phyloP scores from a whole-genome alignment of 192 early-diverging fungal species.

The Backusella luteola region DNA sequence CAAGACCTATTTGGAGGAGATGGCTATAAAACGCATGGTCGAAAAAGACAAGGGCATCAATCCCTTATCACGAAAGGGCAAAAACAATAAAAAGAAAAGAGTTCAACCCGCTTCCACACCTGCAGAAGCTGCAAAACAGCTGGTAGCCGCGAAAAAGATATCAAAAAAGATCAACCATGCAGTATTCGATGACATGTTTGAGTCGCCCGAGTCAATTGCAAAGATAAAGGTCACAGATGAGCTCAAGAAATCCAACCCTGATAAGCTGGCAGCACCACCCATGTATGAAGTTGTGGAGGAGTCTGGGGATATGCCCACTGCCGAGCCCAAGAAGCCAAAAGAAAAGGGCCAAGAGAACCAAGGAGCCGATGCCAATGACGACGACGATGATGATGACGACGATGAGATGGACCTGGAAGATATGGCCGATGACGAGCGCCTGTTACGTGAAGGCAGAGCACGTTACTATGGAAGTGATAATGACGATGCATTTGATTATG shows the following conservation, averaged over 20 bases:
- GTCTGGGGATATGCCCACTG: slow-evolving; percentile 34
- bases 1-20: slow-evolving; percentile 46
- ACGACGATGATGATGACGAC: slow-evolving; percentile 41
- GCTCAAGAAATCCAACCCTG: slow-evolving; percentile 25
- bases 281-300: slow-evolving; percentile 44
- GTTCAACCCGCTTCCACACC: slow-evolving; percentile 52
- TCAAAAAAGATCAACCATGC: slow-evolving; percentile 95
- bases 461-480: not conserved
- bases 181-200: slow-evolving; percentile 70
- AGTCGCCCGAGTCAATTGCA: slow-evolving; percentile 13
- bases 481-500: not conserved
- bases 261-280: slow-evolving; percentile 16
- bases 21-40: slow-evolving; percentile 73
- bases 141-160: slow-evolving; percentile 70
- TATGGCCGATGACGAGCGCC: slow-evolving; percentile 39
- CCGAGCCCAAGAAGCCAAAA: slow-evolving; percentile 28
- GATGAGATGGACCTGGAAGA: slow-evolving; percentile 48
- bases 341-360: slow-evolving; percentile 39
- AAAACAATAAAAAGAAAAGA: slow-evolving; percentile 39
- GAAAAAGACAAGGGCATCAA: slow-evolving; percentile 39
- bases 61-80: slow-evolving; percentile 34
- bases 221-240: slow-evolving; percentile 40
- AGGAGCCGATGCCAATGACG: slow-evolving; percentile 39
- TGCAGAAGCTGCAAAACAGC: slow-evolving; percentile 74
- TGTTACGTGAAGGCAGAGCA: slow-evolving; percentile 17